A percentile compares a stretch with the other conserved stretches of the same genome.
Conservation (phyloP, 1,284 basidiomycete species). For the Ganoderma meredithae region DNA sequence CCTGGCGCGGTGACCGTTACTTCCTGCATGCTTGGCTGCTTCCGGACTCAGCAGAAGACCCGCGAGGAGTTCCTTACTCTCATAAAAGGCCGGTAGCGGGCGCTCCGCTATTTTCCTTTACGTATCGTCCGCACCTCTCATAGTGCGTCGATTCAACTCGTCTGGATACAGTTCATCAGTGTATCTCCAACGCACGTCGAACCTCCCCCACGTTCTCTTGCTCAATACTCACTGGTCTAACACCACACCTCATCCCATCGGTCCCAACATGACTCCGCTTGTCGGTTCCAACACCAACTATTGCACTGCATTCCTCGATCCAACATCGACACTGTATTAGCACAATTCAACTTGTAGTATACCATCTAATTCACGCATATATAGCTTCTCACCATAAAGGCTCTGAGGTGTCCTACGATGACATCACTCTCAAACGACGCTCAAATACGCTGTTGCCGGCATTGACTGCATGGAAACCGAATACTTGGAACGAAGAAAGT, state of each 20-base stretch:
- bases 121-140: slow-evolving; percentile 3
- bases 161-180: slow-evolving; percentile 29
- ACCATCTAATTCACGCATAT: slow-evolving; percentile 11
- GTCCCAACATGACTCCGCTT: not conserved
- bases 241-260: not conserved
- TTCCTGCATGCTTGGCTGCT: slow-evolving; percentile 99
- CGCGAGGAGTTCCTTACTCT: slow-evolving; percentile 93
- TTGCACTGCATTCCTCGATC: slow-evolving; percentile 21
- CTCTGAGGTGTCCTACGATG: not conserved
- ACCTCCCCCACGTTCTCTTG: not conserved
- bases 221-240: not conserved
- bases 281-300: slow-evolving; percentile 16
- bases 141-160: slow-evolving; percentile 38
- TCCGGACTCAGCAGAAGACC: slow-evolving; percentile 97
- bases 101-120: not conserved
- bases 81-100: slow-evolving; percentile 60
- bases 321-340: slow-evolving; percentile 25
- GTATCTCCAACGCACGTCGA: slow-evolving; percentile 28
- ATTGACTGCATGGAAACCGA: not conserved
- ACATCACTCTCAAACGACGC: not conserved
- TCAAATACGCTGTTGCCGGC: not conserved
- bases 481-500: not conserved
- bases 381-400: not conserved
- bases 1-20: slow-evolving; percentile 96
- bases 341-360: slow-evolving; percentile 40